Evolutionary conservation across 371 early-diverging fungal species (phyloP), one percentile per base, ranked within the genome.

Genomic region (Batkoa obscura): DNA sequence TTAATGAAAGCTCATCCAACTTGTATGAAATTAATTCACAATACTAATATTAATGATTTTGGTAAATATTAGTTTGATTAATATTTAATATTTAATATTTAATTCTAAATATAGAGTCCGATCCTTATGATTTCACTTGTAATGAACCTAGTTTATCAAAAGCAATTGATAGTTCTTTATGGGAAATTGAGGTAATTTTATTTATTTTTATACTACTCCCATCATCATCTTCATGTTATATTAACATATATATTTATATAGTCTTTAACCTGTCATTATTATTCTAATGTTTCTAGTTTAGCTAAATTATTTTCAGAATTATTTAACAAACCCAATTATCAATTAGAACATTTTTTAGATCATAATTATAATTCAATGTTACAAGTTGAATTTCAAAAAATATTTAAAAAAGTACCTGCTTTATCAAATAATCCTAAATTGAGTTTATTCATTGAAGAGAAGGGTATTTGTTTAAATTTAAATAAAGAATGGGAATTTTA

Each of bases 321-420:
- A 50, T 82, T 94, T 62, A 76, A 78, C 43, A 87, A 88, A 64
- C 86, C 88, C 3, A 68, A 72, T 41, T 93, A 84, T 60, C 73
- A 80, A 59, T 68, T 94, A 43, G 95, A 94, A 64, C 91, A 91
- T 65, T 94, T 91, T 63, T 71, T 92, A 71, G 95, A 92, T 60
- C 86, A 88, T 60, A 86, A 86, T 0, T 94, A 90, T 69, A 61
- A 76, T 1, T 84, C 84, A n/a, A 53, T 53, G 53, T 38, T 53
- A 3, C 10, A 35, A 3, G 35, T 32, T 30, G 53, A 53, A 30
- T 41, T 53, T 8, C 8, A 23, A 53, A 53, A 53, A 30, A 36
- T 39, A 3, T 37, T 53, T 39, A 53, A 53, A 15, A 53, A 53
- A 30, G 38, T 38, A 9, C 53, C 53, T 3, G 53, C 53, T 5